Percentiles rank a stretch among this genome's conserved stretches.
These are phyloP conservation scores for Saccharomycopsis sp. DNA, from an alignment of 805 yeast genomes.

Conservation along the genomic window DNA sequence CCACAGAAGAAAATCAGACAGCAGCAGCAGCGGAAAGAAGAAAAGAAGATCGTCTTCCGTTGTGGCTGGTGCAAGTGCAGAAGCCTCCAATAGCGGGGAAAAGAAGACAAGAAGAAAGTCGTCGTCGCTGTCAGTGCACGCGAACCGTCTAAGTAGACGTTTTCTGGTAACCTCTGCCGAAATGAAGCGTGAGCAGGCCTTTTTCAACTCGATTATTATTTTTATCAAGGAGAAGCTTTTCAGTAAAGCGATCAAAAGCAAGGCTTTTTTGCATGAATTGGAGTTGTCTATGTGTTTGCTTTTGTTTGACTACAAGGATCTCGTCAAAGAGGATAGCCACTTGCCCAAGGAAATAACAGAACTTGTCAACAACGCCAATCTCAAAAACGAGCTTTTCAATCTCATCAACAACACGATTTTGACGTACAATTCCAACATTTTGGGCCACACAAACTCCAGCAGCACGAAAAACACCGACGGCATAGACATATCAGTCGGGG, in stretches of 20 bases:
- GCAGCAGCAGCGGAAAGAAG: constrained; percentile 3
- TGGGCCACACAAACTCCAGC: constrained; percentile 18
- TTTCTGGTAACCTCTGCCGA: constrained; percentile 7
- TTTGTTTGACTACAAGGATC: constrained; percentile 30
- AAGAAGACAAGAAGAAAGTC: constrained; percentile 16
- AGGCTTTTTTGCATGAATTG: constrained; percentile 57
- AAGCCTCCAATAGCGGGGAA: not conserved
- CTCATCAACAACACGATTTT: constrained; percentile 18
- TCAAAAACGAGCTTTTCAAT: constrained; percentile 27
- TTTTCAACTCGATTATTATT: constrained; percentile 45
- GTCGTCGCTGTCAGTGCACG: not conserved
- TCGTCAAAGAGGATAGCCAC: constrained; percentile 40
- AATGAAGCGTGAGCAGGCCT: constrained; percentile 35
- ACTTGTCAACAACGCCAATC: constrained; percentile 60
- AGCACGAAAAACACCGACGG: constrained; percentile 9
- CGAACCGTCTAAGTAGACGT: not conserved
- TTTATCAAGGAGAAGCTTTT: constrained; percentile 61
- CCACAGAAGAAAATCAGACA: not conserved
- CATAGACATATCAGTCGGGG: not conserved
- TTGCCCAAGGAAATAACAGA: constrained; percentile 59
- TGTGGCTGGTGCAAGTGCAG: not conserved
- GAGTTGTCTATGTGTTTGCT: constrained; percentile 81
- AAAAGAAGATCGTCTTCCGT: constrained; percentile 14
- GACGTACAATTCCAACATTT: constrained; percentile 19
- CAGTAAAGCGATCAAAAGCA: constrained; percentile 51